Percentiles rank a stretch among this genome's conserved stretches.
Conservation (phyloP, 2,329 filamentous ascomycete genomes). For the Chrysosporium keratinophilum region DNA sequence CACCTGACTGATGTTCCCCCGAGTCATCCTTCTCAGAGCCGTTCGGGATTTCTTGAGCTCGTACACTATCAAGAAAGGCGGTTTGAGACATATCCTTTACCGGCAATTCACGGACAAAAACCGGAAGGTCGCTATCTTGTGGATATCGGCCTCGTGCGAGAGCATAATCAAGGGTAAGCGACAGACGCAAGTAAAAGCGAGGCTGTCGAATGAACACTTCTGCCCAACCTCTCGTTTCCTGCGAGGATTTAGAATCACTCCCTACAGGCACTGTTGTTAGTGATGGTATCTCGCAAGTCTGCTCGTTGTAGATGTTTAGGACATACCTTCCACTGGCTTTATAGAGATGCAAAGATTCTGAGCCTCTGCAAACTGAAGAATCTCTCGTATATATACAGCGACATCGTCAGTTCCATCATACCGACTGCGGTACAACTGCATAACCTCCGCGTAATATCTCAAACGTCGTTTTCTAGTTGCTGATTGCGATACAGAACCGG, state of each 20-base stretch:
- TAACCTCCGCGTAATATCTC: conserved; percentile 38
- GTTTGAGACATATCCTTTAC: background rate
- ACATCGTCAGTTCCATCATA: conserved; percentile 41
- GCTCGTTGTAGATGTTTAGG: background rate
- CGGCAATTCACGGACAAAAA: conserved; percentile 11
- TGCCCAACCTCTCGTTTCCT: conserved; percentile 12
- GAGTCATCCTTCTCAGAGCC: background rate
- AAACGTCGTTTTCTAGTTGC: conserved; percentile 38
- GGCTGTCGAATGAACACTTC: conserved; percentile 13
- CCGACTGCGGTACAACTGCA: conserved; percentile 39
- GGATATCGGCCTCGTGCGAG: conserved; percentile 11
- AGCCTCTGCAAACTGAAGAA: conserved; percentile 9
- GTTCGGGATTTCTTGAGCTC: background rate
- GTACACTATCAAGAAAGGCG: background rate
- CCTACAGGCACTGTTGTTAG: background rate
- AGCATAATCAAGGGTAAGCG: conserved; percentile 13
- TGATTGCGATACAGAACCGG: conserved; percentile 28
- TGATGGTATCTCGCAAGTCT: background rate
- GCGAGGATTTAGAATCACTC: background rate
- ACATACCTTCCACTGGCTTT: background rate
- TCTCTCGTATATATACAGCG: conserved; percentile 12
- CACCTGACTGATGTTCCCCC: background rate
- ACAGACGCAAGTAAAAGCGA: conserved; percentile 13
- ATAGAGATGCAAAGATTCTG: conserved; percentile 1
- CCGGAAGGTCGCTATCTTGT: conserved; percentile 12